phyloP scores from a whole-genome alignment of 306 rosid species.

The Quercus engelmannii region DNA sequence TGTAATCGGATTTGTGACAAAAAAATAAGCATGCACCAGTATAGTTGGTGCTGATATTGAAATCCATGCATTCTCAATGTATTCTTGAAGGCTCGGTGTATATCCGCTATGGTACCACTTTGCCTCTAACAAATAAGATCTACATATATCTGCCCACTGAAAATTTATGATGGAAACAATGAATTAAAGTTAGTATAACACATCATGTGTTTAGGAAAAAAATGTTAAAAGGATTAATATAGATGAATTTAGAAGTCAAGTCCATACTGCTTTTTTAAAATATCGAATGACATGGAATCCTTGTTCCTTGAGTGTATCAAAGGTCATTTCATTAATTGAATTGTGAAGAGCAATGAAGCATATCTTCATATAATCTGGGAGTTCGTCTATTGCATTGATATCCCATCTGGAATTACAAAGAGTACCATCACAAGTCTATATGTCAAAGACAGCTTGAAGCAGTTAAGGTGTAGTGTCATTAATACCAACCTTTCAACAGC shows the following conservation, averaged over 20 bases:
- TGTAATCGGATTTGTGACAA: too few relatives aligned
- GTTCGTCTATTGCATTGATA: neutral
- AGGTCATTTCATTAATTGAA: neutral
- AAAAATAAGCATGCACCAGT: too few relatives aligned
- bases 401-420: neutral
- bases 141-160: too few relatives aligned
- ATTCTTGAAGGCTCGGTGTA: too few relatives aligned
- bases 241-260: neutral
- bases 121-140: too few relatives aligned
- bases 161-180: too few relatives aligned
- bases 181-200: neutral
- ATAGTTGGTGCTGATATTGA: too few relatives aligned
- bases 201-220: neutral
- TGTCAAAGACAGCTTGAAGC: neutral
- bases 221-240: too few relatives aligned
- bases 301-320: neutral
- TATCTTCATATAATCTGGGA: neutral
- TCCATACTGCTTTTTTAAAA: neutral
- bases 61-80: too few relatives aligned
- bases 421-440: neutral
- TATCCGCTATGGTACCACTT: too few relatives aligned
- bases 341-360: neutral
- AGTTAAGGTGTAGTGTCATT: neutral
- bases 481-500: constrained; percentile 15
- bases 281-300: neutral